Percentiles rank a stretch among this genome's conserved stretches.
phyloP scores from a whole-genome alignment of 208 protist species.

The Acanthamoeba royreba region DNA sequence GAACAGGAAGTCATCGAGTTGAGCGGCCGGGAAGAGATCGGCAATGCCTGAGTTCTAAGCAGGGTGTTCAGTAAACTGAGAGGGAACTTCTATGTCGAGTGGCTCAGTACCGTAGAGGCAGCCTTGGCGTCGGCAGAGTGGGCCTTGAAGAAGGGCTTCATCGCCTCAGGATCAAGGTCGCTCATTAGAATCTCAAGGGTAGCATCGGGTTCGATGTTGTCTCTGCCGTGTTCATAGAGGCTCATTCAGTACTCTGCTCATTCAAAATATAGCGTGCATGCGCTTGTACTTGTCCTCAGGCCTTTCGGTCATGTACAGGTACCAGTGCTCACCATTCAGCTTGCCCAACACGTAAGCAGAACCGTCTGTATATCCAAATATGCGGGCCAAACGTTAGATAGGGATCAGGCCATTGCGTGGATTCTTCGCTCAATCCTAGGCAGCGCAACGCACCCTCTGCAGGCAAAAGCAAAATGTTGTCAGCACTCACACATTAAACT shows the following conservation, averaged over 20 bases:
- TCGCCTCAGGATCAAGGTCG: conserved; percentile 60
- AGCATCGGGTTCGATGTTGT: background rate
- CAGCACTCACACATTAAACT: no score
- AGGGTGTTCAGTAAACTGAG: background rate
- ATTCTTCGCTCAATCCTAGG: no score
- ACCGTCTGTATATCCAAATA: background rate
- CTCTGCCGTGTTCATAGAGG: no score
- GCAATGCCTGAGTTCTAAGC: conserved; percentile 49
- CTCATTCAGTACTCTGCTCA: background rate
- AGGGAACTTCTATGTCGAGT: background rate
- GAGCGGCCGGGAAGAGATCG: conserved; percentile 51
- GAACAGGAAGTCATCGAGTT: conserved; percentile 73
- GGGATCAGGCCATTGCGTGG: no score
- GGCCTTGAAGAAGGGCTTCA: conserved; percentile 64
- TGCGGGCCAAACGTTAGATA: background rate
- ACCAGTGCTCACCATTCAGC: conserved; percentile 68
- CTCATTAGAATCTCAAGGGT: conserved; percentile 73
- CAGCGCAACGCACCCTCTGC: no score
- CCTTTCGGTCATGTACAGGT: conserved; percentile 67
- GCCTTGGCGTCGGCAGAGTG: background rate
- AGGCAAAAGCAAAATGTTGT: no score
- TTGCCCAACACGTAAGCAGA: conserved; percentile 44
- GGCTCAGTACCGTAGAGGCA: background rate
- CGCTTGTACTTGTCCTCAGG: background rate
- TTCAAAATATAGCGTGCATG: background rate